Percentiles rank a stretch among this genome's conserved stretches.
phyloP scores from a whole-genome alignment of 768 basidiomycete genomes.

The Suillus alpinus region DNA sequence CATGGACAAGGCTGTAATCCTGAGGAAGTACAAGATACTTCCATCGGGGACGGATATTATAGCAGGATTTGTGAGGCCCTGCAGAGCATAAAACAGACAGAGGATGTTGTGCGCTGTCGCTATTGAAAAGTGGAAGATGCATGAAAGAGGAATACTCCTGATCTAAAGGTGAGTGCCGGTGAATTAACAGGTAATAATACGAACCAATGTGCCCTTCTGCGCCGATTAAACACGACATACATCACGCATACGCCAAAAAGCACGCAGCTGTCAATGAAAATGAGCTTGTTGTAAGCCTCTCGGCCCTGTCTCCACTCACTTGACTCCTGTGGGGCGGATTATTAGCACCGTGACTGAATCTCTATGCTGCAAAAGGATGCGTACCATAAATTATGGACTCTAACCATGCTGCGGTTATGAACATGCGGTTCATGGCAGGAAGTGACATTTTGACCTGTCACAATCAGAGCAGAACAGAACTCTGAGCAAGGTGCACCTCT shows the following conservation, averaged over 20 bases:
- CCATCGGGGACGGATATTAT: neutral
- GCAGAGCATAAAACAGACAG: neutral
- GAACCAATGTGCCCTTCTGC: neutral
- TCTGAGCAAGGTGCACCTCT: too few species aligned
- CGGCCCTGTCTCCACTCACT: neutral
- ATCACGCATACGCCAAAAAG: conserved; percentile 2
- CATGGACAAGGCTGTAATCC: neutral
- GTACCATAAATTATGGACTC: conserved; percentile 2
- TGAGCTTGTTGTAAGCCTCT: neutral
- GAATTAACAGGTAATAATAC: neutral
- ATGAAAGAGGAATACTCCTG: neutral
- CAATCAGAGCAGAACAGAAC: too few species aligned
- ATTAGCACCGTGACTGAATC: neutral
- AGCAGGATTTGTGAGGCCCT: neutral
- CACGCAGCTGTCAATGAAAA: neutral
- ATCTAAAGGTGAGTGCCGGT: neutral
- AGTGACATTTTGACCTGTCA: neutral
- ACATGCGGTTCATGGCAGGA: neutral
- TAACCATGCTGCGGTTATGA: neutral
- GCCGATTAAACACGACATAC: neutral
- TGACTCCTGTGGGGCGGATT: neutral
- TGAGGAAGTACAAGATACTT: neutral
- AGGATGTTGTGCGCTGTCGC: conserved; percentile 4
- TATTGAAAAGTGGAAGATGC: conserved; percentile 1
- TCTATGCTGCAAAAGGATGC: neutral